phyloP scores from a whole-genome alignment of 208 protist species.

The Polymyxa betae region DNA sequence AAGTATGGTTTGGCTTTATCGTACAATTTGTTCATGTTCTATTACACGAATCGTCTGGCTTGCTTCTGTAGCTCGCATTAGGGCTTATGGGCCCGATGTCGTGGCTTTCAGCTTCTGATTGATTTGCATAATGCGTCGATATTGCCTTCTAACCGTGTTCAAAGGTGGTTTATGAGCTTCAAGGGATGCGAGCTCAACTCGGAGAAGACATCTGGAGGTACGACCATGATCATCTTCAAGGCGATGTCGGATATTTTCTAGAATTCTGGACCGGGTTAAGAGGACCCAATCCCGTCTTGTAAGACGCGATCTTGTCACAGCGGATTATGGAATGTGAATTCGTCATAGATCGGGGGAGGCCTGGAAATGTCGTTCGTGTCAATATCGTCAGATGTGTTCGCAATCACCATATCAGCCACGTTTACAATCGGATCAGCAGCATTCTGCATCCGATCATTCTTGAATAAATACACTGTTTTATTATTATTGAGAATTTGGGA shows the following conservation, averaged over 20 bases:
- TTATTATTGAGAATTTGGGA: too few species aligned
- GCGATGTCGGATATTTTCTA: conserved; percentile 30
- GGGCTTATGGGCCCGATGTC: too few species aligned
- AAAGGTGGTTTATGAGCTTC: conserved; percentile 25
- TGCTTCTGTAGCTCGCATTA: too few species aligned
- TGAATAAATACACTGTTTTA: too few species aligned
- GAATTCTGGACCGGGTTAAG: conserved; percentile 27
- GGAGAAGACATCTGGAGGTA: conserved; percentile 3
- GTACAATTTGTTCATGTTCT: neutral
- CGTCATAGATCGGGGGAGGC: conserved; percentile 19
- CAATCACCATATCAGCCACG: too few species aligned
- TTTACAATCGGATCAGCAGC: too few species aligned
- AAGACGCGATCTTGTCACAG: neutral
- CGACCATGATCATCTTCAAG: neutral
- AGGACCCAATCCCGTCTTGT: neutral
- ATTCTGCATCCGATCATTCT: too few species aligned
- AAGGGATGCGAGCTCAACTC: neutral
- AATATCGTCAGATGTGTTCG: conserved; percentile 6
- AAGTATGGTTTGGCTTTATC: neutral
- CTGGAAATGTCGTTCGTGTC: conserved; percentile 32
- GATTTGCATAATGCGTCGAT: too few species aligned
- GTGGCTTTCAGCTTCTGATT: too few species aligned
- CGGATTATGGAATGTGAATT: neutral
- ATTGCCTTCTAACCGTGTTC: too few species aligned
- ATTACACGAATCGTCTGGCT: too few species aligned